Base-by-base conservation (phyloP, 441 rosid species). In the Hypseocharis bilobata region DNA sequence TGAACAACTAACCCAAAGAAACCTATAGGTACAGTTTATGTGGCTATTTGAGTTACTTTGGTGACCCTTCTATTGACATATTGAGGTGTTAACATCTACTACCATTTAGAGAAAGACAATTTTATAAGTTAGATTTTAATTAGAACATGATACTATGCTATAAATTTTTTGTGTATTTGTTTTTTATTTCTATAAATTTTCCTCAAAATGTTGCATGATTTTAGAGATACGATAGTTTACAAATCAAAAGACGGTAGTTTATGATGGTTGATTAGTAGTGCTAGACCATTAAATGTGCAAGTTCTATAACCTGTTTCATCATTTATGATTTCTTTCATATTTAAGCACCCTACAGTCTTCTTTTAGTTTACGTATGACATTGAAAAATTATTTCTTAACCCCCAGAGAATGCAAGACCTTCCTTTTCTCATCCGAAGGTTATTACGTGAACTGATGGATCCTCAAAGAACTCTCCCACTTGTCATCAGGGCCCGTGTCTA, bases 321-420 rank as follows among this genome's bases (percentile, higher is more conserved):
- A 16, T 58, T 70, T 55, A 49, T 62, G 51, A 44, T 62, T 1
- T 34, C 3, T 36, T 27, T 59, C 25, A 36, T 16, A 0, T 25
- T 42, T 42, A 27, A n/a, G 68, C 42, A 13, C 10, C 44, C 13
- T 20, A 19, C 60, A 56, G 29, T 8, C 6, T 45, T n/a, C 6
- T 45, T 6, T 13, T 42, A 42, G n/a, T 45, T n/a, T n/a, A 45
- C 5, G n/a, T n/a, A 45, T 16, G 51, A 17, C 25, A 61, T 28
- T 65, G 73, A 58, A 29, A 30, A 1, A 26, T 55, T 36, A 49
- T 68, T 40, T 63, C 40, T 28, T 72, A 52, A 16, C 11, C 29
- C 56, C 28, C 83, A 92, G 96, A 83, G 90, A 79, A 69, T 92
- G 80, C 93, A 76, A 82, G 98, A 92, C 75, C 96, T 92, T 75